Percentiles rank a stretch among this genome's conserved stretches.
These are phyloP conservation scores for Trametes punicea DNA, from an alignment of 768 basidiomycete genomes.

Conservation along the genomic window DNA sequence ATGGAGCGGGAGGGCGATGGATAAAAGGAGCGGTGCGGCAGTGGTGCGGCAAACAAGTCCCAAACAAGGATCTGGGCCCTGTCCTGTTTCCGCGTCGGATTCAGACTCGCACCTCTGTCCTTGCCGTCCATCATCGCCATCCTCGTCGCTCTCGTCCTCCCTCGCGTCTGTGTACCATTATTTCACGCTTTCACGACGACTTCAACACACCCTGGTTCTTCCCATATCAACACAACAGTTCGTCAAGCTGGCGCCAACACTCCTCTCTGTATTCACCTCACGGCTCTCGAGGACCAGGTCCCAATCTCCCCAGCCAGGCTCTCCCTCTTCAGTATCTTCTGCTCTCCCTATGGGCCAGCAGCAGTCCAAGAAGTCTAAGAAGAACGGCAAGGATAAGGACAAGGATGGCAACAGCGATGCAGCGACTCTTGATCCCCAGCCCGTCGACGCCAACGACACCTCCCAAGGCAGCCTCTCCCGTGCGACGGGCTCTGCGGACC, in stretches of 20 bases:
- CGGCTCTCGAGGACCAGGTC: slow-evolving; percentile 69
- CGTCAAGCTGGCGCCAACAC: slow-evolving; percentile 76
- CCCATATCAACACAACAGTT: slow-evolving; percentile 8
- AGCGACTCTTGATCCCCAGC: slow-evolving; percentile 37
- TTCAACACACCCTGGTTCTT: slow-evolving; percentile 7
- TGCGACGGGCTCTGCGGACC: slow-evolving; percentile 34
- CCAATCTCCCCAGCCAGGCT: slow-evolving; percentile 65
- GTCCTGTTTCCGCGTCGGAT: slow-evolving; percentile 1
- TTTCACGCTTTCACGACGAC: slow-evolving; percentile 16
- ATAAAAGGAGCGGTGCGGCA: background rate
- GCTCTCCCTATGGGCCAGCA: slow-evolving; percentile 74
- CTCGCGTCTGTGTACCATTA: slow-evolving; percentile 15
- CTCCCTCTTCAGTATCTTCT: slow-evolving; percentile 36
- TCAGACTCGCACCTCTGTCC: slow-evolving; percentile 5
- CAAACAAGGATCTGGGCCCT: slow-evolving; percentile 22
- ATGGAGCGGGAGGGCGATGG: background rate
- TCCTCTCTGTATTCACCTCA: slow-evolving; percentile 72
- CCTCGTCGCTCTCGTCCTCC: slow-evolving; percentile 1
- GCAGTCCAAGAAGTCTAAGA: slow-evolving; percentile 79
- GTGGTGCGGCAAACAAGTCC: slow-evolving; percentile 21
- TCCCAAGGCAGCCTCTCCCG: slow-evolving; percentile 46
- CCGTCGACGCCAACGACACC: slow-evolving; percentile 39
- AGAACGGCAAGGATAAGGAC: slow-evolving; percentile 66
- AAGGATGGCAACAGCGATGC: slow-evolving; percentile 40
- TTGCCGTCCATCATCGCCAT: slow-evolving; percentile 12